Evolutionary conservation across 2,329 filamentous ascomycete genomes (phyloP), one percentile per base, ranked within the genome.

Genomic region (Arthrobotrys pseudoclavata): DNA sequence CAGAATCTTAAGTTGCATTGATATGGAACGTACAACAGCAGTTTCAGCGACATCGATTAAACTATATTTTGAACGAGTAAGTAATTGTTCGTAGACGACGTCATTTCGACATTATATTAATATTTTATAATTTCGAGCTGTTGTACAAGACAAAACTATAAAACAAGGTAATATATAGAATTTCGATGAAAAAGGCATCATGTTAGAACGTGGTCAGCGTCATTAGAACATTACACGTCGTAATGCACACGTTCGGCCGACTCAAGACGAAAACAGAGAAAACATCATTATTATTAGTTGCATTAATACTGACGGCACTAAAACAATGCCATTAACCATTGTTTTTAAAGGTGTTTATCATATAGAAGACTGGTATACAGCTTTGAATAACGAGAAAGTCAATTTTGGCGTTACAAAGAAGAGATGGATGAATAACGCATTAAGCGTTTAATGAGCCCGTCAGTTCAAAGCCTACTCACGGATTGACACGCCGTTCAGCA

Each of bases 351-450:
- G n/a, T n/a, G n/a, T n/a, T n/a, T n/a, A n/a, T n/a, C n/a, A n/a
- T n/a, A n/a, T n/a, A n/a, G n/a, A n/a, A n/a, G n/a, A n/a, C n/a
- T n/a, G n/a, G n/a, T n/a, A n/a, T n/a, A n/a, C n/a, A n/a, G n/a
- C n/a, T n/a, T n/a, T n/a, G n/a, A n/a, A n/a, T n/a, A n/a, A n/a
- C 40, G 15, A 42, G 13, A n/a, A 42, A n/a, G 40, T 10, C 13
- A 42, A 4, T 42, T 42, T 42, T 42, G 40, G 40, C 40, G 13
- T 42, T 10, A 42, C 40, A 42, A 4, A 42, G 40, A 42, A 3
- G 40, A n/a, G 47, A 5, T 52, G 47, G 47, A 52, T n/a, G 18
- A 52, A 52, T 52, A 52, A 52, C 47, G 22, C 47, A 5, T n/a
- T 22, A 3, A n/a, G 47, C 13, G 47, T 52, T 26, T 5, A 52